Percentiles rank a stretch among this genome's conserved stretches.
Conservation (phyloP, 179 eudicot genomes). For the Beta lomatogona region DNA sequence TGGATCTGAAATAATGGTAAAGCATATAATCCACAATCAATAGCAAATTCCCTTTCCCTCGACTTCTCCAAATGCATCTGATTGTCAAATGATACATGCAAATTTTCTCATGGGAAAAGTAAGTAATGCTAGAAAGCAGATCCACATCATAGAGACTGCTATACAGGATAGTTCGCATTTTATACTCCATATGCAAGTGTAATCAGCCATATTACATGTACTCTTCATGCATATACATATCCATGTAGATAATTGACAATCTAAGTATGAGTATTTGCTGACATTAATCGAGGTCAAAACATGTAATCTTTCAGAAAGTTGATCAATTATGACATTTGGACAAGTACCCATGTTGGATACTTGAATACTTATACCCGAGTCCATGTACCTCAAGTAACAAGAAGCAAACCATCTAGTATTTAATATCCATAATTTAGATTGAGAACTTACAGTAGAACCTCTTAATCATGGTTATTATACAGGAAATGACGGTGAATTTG, state of each 20-base stretch:
- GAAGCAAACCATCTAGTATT: not conserved
- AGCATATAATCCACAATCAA: not conserved
- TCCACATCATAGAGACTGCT: not conserved
- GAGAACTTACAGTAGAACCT: not conserved
- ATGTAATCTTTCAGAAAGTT: not conserved
- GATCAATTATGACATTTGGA: not conserved
- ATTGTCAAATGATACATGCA: not conserved
- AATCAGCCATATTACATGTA: not conserved
- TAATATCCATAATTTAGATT: not conserved
- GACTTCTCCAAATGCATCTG: no score
- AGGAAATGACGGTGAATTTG: not conserved
- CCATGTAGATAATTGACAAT: not conserved
- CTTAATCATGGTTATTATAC: no score
- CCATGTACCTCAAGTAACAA: not conserved
- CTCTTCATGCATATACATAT: not conserved
- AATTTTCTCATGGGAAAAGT: not conserved
- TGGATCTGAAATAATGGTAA: constrained; percentile 46
- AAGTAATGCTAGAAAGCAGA: not conserved
- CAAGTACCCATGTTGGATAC: not conserved
- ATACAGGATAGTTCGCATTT: not conserved
- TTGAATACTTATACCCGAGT: not conserved
- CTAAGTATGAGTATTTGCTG: not conserved
- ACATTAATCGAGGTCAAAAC: not conserved
- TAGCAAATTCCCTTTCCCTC: not conserved
- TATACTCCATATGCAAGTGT: not conserved